Base-by-base conservation (phyloP, 352 stramenopile genomes). In the Pythium chondricola region DNA sequence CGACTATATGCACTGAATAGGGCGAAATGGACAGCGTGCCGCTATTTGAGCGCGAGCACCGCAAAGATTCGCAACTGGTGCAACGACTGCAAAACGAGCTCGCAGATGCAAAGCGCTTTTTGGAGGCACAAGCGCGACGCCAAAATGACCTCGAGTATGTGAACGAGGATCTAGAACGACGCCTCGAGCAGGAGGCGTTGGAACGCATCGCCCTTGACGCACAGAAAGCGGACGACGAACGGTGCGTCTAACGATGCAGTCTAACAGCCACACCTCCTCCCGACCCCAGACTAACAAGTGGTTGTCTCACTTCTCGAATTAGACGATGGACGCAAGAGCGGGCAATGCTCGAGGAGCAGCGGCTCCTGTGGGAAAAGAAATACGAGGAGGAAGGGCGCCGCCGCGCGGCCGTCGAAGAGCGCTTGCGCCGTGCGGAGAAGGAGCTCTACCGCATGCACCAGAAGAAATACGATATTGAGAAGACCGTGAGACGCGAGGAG, bases 381-480 rank as follows among this genome's bases (percentile, higher is more conserved):
- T 88, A 61, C 37, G 77, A 93, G 33, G 83, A 93, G 35, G 83
- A 93, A 43, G 71, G 63, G 18, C 65, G 78, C 6, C 75, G 80
- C 37, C 74, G 79, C 16, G 69, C 74, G 9, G 75, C 85, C 56
- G 61, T 84, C 6, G 83, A 93, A 53, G 83, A 93, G 49, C 75
- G 83, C 9, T 64, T 93, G 2, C 83, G 83, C 31, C 71, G 83
- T 10, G 73, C 83, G 22, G 83, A 93, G 58, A 91, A 91, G 61
- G 83, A 93, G 56, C 63, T 93, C 10, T 93, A 93, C 56, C 83
- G 83, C 25, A 93, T 93, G 83, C 83, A 91, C 66, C 83, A 93
- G 64, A 90, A 90, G 63, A 93, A 93, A 61, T 93, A 90, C 67
- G 78, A 93, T 61, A 93, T 93, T 49, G 82, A 93, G 51, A 84